phyloP scores from a whole-genome alignment of 129 eudicot genomes.

The Helianthus tuberosus region DNA sequence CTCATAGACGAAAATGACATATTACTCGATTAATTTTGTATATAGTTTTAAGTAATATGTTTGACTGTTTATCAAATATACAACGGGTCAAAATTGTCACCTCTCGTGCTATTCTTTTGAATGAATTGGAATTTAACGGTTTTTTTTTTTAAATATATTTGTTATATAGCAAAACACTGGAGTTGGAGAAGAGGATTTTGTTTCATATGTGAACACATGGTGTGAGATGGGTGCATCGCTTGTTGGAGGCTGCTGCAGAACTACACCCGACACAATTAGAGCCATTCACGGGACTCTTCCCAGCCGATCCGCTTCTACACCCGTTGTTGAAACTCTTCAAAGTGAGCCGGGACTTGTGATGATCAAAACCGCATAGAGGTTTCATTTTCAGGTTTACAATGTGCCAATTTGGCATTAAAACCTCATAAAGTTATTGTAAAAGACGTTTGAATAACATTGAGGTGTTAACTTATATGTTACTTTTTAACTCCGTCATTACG shows the following conservation, averaged over 20 bases:
- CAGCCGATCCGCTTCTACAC: conserved; percentile 28
- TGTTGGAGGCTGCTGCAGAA: conserved; percentile 81
- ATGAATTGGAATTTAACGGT: no score
- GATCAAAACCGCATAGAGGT: conserved; percentile 28
- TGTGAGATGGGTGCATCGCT: conserved; percentile 87
- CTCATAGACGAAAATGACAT: no score
- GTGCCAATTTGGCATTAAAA: conserved; percentile 10
- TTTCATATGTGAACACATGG: conserved; percentile 81
- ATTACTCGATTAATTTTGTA: no score
- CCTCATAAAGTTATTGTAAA: conserved; percentile 4
- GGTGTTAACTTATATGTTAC: conserved; percentile 15
- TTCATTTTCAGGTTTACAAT: background rate
- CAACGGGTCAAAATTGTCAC: background rate
- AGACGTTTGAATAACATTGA: background rate
- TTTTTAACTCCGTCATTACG: background rate
- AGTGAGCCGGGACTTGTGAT: conserved; percentile 24
- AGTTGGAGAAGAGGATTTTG: conserved; percentile 82
- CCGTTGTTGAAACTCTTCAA: conserved; percentile 26
- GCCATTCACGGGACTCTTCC: conserved; percentile 55
- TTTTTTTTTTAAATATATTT: background rate
- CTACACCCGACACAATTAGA: conserved; percentile 81
- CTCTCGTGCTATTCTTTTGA: background rate
- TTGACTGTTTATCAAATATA: background rate
- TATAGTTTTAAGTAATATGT: background rate
- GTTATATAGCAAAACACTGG: conserved; percentile 73